phyloP scores from a whole-genome alignment of 768 basidiomycete genomes.

The Lactifluus volemus region DNA sequence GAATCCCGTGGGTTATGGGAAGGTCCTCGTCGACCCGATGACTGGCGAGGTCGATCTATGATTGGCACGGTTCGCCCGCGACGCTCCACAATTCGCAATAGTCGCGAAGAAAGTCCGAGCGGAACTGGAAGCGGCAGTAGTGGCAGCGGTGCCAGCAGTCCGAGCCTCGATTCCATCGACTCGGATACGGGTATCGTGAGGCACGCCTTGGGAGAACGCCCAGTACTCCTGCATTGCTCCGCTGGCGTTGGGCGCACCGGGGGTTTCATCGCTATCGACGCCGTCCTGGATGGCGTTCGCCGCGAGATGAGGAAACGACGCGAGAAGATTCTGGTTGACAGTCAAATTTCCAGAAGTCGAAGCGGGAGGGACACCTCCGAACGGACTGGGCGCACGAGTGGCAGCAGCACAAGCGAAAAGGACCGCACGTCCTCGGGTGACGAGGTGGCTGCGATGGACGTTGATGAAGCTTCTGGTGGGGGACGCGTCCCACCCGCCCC shows the following conservation, averaged over 20 bases:
- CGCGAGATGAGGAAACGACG: slow-evolving; percentile 41
- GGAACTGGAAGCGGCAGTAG: slow-evolving; percentile 12
- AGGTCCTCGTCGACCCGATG: slow-evolving; percentile 22
- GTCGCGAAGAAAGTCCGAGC: slow-evolving; percentile 14
- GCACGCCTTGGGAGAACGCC: slow-evolving; percentile 44
- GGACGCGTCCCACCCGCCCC: slow-evolving; percentile 2
- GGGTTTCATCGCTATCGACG: slow-evolving; percentile 84
- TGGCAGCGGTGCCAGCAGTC: slow-evolving; percentile 14
- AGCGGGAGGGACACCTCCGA: slow-evolving; percentile 15
- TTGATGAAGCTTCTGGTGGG: slow-evolving; percentile 21
- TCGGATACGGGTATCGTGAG: slow-evolving; percentile 45
- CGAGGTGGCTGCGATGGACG: slow-evolving; percentile 24
- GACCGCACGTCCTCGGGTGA: slow-evolving; percentile 20
- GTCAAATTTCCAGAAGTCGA: slow-evolving; percentile 7
- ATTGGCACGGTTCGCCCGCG: slow-evolving; percentile 9
- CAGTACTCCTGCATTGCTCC: slow-evolving; percentile 80
- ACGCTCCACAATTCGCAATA: slow-evolving; percentile 1
- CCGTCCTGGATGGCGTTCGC: slow-evolving; percentile 68
- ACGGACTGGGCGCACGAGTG: slow-evolving; percentile 16
- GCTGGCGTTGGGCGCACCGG: slow-evolving; percentile 95
- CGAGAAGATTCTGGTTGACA: slow-evolving; percentile 25
- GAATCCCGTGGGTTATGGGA: slow-evolving; percentile 19
- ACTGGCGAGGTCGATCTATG: slow-evolving; percentile 15
- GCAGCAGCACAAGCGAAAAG: slow-evolving; percentile 18
- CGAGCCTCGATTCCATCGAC: slow-evolving; percentile 35